These are phyloP conservation scores for Lactarius quietus DNA, from an alignment of 768 basidiomycete genomes.

Conservation along the genomic window DNA sequence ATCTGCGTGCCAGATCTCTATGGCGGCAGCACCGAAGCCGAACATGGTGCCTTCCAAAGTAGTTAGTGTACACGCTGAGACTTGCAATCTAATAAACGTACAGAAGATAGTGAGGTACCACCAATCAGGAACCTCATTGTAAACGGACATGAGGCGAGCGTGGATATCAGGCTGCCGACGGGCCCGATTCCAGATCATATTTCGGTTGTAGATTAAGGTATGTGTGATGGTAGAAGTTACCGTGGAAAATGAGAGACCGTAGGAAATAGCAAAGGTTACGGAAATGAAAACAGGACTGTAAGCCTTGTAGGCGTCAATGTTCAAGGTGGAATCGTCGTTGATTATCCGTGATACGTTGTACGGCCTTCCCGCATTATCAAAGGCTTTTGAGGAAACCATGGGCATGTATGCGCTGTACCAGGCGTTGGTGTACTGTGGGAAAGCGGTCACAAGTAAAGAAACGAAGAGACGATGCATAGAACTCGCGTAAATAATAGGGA, in stretches of 20 bases:
- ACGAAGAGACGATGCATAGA: too few species aligned
- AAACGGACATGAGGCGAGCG: too few species aligned
- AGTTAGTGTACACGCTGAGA: too few species aligned
- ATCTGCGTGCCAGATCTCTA: too few species aligned
- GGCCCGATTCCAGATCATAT: slow-evolving; percentile 71
- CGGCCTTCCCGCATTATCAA: slow-evolving; percentile 52
- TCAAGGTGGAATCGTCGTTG: slow-evolving; percentile 51
- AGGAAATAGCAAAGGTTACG: slow-evolving; percentile 67
- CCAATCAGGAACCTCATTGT: too few species aligned
- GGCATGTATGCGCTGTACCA: slow-evolving; percentile 32
- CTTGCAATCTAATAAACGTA: too few species aligned
- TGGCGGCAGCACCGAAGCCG: too few species aligned
- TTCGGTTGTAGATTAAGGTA: slow-evolving; percentile 68
- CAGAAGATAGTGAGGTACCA: too few species aligned
- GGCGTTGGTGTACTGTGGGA: slow-evolving; percentile 52
- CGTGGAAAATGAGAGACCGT: slow-evolving; percentile 76
- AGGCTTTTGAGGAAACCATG: slow-evolving; percentile 62
- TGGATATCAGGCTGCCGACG: slow-evolving; percentile 37
- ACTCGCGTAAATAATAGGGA: too few species aligned
- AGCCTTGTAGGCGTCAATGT: slow-evolving; percentile 47
- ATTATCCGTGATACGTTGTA: slow-evolving; percentile 62
- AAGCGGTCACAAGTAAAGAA: too few species aligned
- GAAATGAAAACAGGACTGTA: slow-evolving; percentile 42
- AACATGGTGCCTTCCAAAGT: too few species aligned
- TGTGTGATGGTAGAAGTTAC: slow-evolving; percentile 75